Evolutionary conservation across 352 stramenopile genomes (phyloP).

Genomic region (Plasmopara halstedii): DNA sequence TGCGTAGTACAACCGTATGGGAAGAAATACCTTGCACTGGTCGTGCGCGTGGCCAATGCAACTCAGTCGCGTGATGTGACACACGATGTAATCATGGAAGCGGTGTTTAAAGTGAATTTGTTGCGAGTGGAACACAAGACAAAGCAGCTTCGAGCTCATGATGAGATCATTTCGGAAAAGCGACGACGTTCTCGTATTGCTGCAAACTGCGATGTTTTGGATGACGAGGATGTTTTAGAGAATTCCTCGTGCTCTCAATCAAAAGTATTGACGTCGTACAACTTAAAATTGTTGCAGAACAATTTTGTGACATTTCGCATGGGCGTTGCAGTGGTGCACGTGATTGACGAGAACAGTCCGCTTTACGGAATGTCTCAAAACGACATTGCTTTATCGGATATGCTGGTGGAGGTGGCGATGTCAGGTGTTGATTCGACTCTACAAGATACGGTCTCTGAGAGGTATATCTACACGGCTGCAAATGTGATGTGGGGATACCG

Average conservation of each 20-base stretch:
- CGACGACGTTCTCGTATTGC: slow-evolving; percentile 4
- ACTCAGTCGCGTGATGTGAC: slow-evolving; percentile 73
- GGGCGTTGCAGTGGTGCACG: slow-evolving; percentile 67
- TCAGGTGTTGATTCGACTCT: slow-evolving; percentile 77
- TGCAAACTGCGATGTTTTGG: slow-evolving; percentile 1
- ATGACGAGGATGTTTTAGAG: slow-evolving; percentile 11
- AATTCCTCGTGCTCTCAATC: slow-evolving; percentile 16
- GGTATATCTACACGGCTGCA: slow-evolving; percentile 63
- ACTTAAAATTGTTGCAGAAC: slow-evolving; percentile 69
- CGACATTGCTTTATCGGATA: slow-evolving; percentile 55
- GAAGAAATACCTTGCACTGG: slow-evolving; percentile 62
- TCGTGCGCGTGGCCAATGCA: slow-evolving; percentile 73
- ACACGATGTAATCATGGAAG: slow-evolving; percentile 81
- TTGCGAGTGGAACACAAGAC: slow-evolving; percentile 61
- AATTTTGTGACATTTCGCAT: slow-evolving; percentile 86
- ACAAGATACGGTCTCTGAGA: slow-evolving; percentile 73
- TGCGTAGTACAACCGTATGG: slow-evolving; percentile 71
- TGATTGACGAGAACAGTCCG: slow-evolving; percentile 66
- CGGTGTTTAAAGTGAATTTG: slow-evolving; percentile 70
- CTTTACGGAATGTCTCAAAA: slow-evolving; percentile 52
- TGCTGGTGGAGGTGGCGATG: slow-evolving; percentile 72
- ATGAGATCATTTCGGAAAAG: slow-evolving; percentile 11
- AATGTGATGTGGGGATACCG: slow-evolving; percentile 64
- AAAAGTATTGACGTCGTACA: slow-evolving; percentile 64
- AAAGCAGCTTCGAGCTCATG: slow-evolving; percentile 28